Evolutionary conservation across 768 basidiomycete genomes (phyloP), one percentile per base, ranked within the genome.

Genomic region (Crepidotus variabilis): DNA sequence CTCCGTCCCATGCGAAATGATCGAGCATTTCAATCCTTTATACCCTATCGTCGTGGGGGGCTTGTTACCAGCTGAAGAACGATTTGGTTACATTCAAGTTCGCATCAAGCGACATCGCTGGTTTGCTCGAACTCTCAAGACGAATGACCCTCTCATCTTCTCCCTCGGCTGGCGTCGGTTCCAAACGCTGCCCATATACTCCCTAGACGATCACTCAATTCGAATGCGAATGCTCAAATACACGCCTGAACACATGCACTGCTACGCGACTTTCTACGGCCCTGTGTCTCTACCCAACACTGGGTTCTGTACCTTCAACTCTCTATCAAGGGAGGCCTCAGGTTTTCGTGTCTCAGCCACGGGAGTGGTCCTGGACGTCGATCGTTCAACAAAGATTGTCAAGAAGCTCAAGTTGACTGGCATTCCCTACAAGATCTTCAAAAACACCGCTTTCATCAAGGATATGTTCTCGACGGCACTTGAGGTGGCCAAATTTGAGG

Each of bases 191-290:
- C 97, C 97, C 1, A 88, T 98, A 60, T 99, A 98, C 72, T 94
- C 94, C 18, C 77, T 99, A 20, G 97, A 99, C 69, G 97, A 99
- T 71, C 95, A 97, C 67, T 93, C 90, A 9, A 96, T 98, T 62
- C 90, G 97, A 16, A 97, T 98, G 87, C 92, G 97, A 34, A 91
- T 98, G 88, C 89, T 99, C 75, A 99, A 99, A 74, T 99, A 99
- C 69, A 98, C 97, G 0, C 97, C 97, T 0, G 97, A 99, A 73
- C 97, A 99, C 67, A 98, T 96, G 97, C 97, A 99, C 69, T 99
- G 97, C 66, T 96, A 88, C 66, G 96, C 95, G 2, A 97, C 95
- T 2, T 97, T 98, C 72, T 99, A 95, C 66, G 96, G 94, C 0
- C 96, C 97, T 6, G 86, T 93, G 20, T 77, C 93, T 2, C 75